phyloP scores from a whole-genome alignment of 139 green algal species.

The Gonium pectorale region DNA sequence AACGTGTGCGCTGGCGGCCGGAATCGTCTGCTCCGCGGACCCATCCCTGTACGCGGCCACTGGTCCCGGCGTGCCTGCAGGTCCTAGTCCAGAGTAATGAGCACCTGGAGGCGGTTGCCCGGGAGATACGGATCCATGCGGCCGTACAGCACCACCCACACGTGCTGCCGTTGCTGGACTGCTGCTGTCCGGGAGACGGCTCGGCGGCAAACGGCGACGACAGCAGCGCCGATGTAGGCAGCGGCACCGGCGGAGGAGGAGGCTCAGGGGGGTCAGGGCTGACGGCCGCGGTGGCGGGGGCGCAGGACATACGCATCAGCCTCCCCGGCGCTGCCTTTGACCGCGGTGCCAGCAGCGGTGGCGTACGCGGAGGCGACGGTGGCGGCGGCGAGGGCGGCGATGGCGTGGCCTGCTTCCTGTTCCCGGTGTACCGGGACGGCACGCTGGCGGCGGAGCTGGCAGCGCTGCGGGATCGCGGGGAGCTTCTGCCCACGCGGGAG shows the following conservation, averaged over 20 bases:
- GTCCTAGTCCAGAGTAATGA: constrained; percentile 26
- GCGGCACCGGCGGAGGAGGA: no score
- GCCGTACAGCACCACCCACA: constrained; percentile 66
- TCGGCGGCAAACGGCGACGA: no score
- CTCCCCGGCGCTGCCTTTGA: no score
- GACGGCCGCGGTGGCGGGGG: no score
- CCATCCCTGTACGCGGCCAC: no score
- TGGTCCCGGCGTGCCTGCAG: not conserved
- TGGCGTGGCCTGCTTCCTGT: constrained; percentile 46
- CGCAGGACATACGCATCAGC: no score
- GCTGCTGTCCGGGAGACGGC: not conserved
- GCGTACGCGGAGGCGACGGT: not conserved
- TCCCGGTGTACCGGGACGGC: constrained; percentile 52
- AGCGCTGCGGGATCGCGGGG: constrained; percentile 13
- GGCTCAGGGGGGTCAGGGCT: no score
- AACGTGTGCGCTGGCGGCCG: no score
- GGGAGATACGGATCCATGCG: constrained; percentile 50
- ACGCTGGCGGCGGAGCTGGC: constrained; percentile 54
- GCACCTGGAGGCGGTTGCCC: constrained; percentile 22
- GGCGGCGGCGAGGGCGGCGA: no score
- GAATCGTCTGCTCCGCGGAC: no score
- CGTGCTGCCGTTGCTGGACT: constrained; percentile 74
- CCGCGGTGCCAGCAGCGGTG: not conserved
- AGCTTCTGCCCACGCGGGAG: constrained; percentile 50
- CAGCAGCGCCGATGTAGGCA: no score